A percentile compares a stretch with the other conserved stretches of the same genome.
These are phyloP conservation scores for Backusella sp. DNA, from an alignment of 192 early-diverging fungal species.

Conservation along the genomic window DNA sequence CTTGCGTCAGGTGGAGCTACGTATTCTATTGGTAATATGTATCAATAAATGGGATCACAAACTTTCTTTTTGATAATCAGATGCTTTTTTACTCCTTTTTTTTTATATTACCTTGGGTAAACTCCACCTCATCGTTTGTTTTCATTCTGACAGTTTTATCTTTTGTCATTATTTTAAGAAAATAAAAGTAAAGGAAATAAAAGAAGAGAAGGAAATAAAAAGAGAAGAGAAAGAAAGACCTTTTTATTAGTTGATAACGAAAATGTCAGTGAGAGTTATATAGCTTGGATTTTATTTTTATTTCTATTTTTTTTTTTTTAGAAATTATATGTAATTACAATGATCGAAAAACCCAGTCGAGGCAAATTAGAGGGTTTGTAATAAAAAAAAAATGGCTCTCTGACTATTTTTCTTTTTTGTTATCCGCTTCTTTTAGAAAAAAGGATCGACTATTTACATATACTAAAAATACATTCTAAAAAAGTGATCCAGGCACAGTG, in stretches of 20 bases:
- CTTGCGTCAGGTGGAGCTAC: constrained; percentile 5
- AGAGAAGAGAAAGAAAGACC: background rate
- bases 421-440: background rate
- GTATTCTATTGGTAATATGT: background rate
- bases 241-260: background rate
- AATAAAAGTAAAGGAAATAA: background rate
- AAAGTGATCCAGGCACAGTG: background rate
- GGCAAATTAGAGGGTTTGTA: background rate
- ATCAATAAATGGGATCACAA: constrained; percentile 1
- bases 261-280: background rate
- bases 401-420: background rate
- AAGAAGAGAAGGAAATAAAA: background rate
- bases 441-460: background rate
- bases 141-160: constrained; percentile 19
- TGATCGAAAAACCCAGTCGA: background rate
- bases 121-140: background rate
- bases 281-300: background rate
- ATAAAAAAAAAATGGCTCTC: background rate
- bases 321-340: background rate
- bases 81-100: background rate
- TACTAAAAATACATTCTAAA: background rate
- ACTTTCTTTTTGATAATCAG: constrained; percentile 2
- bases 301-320: background rate
- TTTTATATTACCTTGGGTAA: constrained; percentile 11
- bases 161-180: constrained; percentile 7